Conservation (phyloP, 2,329 filamentous ascomycete genomes). For the Rhynchosporium secalis region DNA sequence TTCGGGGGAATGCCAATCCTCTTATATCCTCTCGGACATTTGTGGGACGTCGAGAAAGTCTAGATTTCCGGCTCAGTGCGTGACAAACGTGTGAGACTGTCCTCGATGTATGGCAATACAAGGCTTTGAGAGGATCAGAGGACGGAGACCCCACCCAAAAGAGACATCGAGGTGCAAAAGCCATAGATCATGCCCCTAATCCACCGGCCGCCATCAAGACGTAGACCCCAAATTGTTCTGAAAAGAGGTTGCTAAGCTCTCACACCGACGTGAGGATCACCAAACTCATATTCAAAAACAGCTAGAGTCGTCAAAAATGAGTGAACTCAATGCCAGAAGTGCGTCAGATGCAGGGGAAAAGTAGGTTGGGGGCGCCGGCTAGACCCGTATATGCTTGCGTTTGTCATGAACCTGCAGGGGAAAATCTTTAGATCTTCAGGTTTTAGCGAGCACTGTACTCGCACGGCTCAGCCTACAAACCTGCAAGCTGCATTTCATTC, state of each 20-base stretch:
- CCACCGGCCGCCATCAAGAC: not conserved
- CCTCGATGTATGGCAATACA: not conserved
- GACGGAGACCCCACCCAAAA: not conserved
- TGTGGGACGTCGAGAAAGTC: too few species aligned
- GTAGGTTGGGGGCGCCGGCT: not conserved
- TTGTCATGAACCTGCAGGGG: slow-evolving; percentile 8
- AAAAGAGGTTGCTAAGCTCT: not conserved
- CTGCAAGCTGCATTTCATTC: not conserved
- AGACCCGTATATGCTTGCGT: slow-evolving; percentile 1
- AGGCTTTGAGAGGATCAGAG: not conserved
- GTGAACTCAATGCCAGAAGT: not conserved
- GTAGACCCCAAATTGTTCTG: not conserved
- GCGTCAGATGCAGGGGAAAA: not conserved
- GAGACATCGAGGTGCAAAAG: not conserved
- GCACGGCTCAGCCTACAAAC: slow-evolving; percentile 7
- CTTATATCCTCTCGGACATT: not conserved
- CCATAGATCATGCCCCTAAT: not conserved
- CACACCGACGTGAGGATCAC: not conserved
- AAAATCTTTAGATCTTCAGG: not conserved
- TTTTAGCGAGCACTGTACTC: too few species aligned
- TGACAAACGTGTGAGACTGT: not conserved
- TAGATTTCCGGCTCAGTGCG: not conserved
- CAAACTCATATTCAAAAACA: not conserved
- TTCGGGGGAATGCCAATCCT: not conserved
- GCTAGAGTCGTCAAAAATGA: not conserved